Conservation (phyloP, 1,139 yeast genomes). For the Yamadazyma sp. region DNA sequence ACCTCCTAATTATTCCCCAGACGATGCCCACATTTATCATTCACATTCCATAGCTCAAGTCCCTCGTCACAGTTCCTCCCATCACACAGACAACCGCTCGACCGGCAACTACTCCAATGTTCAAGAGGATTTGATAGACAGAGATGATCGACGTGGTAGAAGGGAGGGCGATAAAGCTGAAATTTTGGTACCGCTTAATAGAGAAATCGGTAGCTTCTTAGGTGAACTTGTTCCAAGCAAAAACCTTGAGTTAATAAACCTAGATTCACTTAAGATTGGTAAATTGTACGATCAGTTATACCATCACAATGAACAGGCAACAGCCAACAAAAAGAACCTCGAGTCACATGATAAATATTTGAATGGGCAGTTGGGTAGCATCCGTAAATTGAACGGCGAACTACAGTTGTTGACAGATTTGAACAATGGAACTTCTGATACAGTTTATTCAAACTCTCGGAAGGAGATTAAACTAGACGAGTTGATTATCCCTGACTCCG, state of each 20-base stretch:
- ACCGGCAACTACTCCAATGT: not conserved
- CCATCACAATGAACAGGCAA: slow-evolving; percentile 41
- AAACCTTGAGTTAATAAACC: slow-evolving; percentile 14
- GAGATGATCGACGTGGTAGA: slow-evolving; percentile 11
- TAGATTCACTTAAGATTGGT: slow-evolving; percentile 20
- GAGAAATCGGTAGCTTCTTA: slow-evolving; percentile 24
- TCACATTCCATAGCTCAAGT: not conserved
- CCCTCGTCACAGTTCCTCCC: not conserved
- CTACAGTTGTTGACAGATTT: slow-evolving; percentile 24
- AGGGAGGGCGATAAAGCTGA: not conserved
- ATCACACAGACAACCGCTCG: slow-evolving; percentile 2
- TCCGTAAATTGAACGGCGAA: slow-evolving; percentile 26
- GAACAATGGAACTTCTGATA: slow-evolving; percentile 18
- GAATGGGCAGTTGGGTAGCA: slow-evolving; percentile 26
- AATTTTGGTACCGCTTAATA: slow-evolving; percentile 20
- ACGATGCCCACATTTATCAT: not conserved
- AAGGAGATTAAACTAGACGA: slow-evolving; percentile 29
- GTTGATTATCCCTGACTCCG: slow-evolving; percentile 42
- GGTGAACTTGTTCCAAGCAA: slow-evolving; percentile 13
- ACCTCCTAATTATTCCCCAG: slow-evolving; percentile 4
- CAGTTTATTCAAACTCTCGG: slow-evolving; percentile 19
- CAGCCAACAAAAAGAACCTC: slow-evolving; percentile 34
- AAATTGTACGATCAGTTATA: slow-evolving; percentile 33
- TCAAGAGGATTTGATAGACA: slow-evolving; percentile 20
- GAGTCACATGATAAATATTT: slow-evolving; percentile 35